These are phyloP conservation scores for Colletotrichum noveboracense DNA, from an alignment of 2,329 filamentous ascomycete genomes.

Conservation along the genomic window DNA sequence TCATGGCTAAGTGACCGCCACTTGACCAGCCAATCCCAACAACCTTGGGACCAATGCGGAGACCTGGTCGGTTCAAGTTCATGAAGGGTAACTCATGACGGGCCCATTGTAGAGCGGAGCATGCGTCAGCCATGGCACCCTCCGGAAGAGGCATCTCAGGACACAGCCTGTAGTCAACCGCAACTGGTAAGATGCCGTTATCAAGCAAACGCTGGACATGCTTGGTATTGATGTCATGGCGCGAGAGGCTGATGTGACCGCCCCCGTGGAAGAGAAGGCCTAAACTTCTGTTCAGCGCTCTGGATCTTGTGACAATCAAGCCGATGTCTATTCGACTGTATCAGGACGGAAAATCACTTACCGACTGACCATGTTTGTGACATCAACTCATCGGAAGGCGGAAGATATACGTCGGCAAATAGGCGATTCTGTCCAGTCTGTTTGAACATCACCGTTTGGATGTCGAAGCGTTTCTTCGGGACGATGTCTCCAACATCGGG, in stretches of 20 bases:
- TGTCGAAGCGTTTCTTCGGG: neutral
- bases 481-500: neutral
- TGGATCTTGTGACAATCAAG: neutral
- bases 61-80: slow-evolving; percentile 8
- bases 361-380: slow-evolving; percentile 10
- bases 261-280: slow-evolving; percentile 41
- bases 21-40: slow-evolving; percentile 53
- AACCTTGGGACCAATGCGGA: slow-evolving; percentile 33
- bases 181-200: slow-evolving; percentile 48
- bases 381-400: neutral
- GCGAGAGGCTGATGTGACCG: slow-evolving; percentile 42
- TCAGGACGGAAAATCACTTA: neutral
- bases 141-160: slow-evolving; percentile 50
- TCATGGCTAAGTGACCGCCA: slow-evolving; percentile 51
- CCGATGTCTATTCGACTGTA: neutral
- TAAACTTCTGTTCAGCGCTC: neutral
- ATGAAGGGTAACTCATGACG: slow-evolving; percentile 35
- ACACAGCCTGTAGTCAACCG: slow-evolving; percentile 55
- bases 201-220: slow-evolving; percentile 43
- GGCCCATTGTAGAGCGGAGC: slow-evolving; percentile 47
- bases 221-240: slow-evolving; percentile 37
- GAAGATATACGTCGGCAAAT: neutral
- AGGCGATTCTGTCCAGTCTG: neutral
- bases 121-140: slow-evolving; percentile 50
- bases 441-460: neutral